Conservation (phyloP, 2,329 filamentous ascomycete genomes). For the Aureobasidium sp. region DNA sequence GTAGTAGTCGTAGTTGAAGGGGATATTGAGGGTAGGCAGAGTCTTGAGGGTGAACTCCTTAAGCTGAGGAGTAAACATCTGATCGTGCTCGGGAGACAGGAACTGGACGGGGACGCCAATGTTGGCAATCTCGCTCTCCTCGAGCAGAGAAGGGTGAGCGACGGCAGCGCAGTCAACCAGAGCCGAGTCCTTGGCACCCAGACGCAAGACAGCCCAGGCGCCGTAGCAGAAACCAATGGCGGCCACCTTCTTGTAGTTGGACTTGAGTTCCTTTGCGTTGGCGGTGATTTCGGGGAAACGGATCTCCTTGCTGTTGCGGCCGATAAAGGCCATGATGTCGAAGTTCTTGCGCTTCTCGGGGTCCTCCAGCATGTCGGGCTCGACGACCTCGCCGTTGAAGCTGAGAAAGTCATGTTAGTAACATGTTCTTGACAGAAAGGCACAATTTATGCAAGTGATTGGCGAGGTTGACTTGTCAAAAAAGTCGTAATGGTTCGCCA, state of each 20-base stretch:
- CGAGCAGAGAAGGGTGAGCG: conserved; percentile 38
- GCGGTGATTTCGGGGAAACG: conserved; percentile 31
- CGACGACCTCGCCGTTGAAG: conserved; percentile 18
- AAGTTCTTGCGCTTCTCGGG: conserved; percentile 16
- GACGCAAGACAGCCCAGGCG: conserved; percentile 42
- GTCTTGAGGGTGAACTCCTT: conserved; percentile 35
- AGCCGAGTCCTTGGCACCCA: conserved; percentile 32
- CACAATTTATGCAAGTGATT: background rate
- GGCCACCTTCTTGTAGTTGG: conserved; percentile 29
- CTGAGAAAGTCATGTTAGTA: conserved; percentile 9
- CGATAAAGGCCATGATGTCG: conserved; percentile 17
- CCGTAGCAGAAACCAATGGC: conserved; percentile 45
- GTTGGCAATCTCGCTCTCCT: conserved; percentile 37
- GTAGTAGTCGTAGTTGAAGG: conserved; percentile 45
- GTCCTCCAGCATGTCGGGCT: conserved; percentile 12
- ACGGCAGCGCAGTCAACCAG: conserved; percentile 39
- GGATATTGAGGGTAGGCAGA: conserved; percentile 30
- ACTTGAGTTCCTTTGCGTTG: conserved; percentile 28
- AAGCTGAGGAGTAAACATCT: conserved; percentile 34
- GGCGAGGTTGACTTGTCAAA: background rate
- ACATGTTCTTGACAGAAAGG: background rate
- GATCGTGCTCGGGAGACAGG: conserved; percentile 43
- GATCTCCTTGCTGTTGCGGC: conserved; percentile 17
- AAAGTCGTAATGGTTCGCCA: background rate
- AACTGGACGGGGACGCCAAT: conserved; percentile 43